Evolutionary conservation across 805 yeast genomes (phyloP).

Genomic region (Starmerella sp.): DNA sequence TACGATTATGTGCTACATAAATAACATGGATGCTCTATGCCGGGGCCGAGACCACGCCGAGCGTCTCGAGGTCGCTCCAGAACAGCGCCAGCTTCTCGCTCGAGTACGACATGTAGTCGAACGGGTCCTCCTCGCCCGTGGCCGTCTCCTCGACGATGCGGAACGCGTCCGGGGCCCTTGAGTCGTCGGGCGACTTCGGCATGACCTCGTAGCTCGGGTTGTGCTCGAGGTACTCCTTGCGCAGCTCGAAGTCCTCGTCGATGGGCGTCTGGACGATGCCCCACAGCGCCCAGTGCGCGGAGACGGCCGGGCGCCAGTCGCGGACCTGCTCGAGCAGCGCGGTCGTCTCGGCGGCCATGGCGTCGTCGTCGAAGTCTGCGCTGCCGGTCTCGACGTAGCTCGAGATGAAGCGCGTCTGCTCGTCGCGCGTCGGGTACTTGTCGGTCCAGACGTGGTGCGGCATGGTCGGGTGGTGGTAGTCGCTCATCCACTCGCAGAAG

Average conservation of each 20-base stretch:
- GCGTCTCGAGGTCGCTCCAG: slow-evolving; percentile 50
- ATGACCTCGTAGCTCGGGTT: slow-evolving; percentile 34
- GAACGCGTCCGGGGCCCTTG: neutral
- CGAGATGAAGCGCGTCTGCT: slow-evolving; percentile 58
- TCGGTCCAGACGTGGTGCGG: slow-evolving; percentile 45
- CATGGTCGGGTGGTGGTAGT: slow-evolving; percentile 57
- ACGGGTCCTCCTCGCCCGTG: slow-evolving; percentile 30
- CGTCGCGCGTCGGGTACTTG: slow-evolving; percentile 55
- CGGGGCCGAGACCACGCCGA: neutral
- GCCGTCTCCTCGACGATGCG: neutral
- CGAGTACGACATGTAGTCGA: slow-evolving; percentile 68
- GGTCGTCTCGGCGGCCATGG: slow-evolving; percentile 37
- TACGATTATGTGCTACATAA: too few relatives aligned
- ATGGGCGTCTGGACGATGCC: slow-evolving; percentile 70
- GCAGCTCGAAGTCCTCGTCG: slow-evolving; percentile 36
- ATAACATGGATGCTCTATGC: too few relatives aligned
- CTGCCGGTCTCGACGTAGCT: slow-evolving; percentile 58
- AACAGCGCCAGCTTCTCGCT: slow-evolving; percentile 61
- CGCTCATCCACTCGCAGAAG: slow-evolving; percentile 94
- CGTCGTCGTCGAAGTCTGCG: slow-evolving; percentile 26
- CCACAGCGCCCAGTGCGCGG: slow-evolving; percentile 82
- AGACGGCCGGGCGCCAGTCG: slow-evolving; percentile 72
- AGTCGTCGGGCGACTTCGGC: slow-evolving; percentile 28
- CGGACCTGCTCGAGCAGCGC: slow-evolving; percentile 52
- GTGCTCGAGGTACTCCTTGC: slow-evolving; percentile 28